Evolutionary conservation across 495 filamentous ascomycete genomes (phyloP), one percentile per base, ranked within the genome.

Genomic region (Aspergillus avenaceus): DNA sequence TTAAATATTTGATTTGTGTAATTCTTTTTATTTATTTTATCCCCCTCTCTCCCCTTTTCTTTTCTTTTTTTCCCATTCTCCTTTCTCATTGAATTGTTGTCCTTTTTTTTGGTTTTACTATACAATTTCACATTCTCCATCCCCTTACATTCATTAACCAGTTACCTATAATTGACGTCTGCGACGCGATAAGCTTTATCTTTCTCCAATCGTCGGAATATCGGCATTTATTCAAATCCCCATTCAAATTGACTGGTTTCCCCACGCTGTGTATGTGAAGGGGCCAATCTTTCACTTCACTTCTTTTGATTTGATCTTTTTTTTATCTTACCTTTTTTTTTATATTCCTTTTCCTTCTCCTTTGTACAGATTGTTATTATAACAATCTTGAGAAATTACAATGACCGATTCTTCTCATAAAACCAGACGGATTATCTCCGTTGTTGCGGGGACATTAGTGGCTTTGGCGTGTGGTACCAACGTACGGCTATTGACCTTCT

Each of bases 401-500:
- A 71, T 73, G 64, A 38, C 56, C 27, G 52, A 49, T 28, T 63
- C 65, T 27, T 16, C 47, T 26, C 59, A 63, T 45, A 63, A 57
- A 46, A 66, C 59, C 26, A 63, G 62, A 22, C 70, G 90, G 65
- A 66, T 91, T 31, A 73, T 89, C 47, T 92, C 90, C 53, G 88
- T 88, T 43, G 68, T 91, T 58, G 93, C 93, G 24, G 92, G 88
- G 19, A 95, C 90, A 28, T 63, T 84, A 54, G 90, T 97, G 52
- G 83, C 91, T 28, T 73, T 98, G 49, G 87, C 91, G 52, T 95
- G 90, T 67, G 92, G 92, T 51, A 96, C 91, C 37, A 97, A 96
- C 72, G 91, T 95, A 69, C 62, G 85, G 26, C 18, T 38, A 3
- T 16, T 16, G 21, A 9, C 29, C 50, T 8, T 37, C 45, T 21